These are phyloP conservation scores for Fusarium camptoceras DNA, from an alignment of 2,329 filamentous ascomycete genomes.

Conservation along the genomic window DNA sequence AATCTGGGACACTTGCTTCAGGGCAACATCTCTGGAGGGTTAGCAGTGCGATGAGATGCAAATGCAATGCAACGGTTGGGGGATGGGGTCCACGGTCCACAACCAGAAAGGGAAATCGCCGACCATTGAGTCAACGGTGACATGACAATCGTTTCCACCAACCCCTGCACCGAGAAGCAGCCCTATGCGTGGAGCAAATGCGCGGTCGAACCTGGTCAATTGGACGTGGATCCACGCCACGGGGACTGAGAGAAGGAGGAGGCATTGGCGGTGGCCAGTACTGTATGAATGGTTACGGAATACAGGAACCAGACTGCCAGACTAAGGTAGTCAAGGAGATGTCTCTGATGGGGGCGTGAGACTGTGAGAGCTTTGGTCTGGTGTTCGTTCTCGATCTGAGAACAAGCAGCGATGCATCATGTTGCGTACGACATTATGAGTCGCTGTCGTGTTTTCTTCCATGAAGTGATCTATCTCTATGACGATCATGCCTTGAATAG, in stretches of 20 bases:
- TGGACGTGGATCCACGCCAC: constrained; percentile 32
- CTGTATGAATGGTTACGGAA: constrained; percentile 6
- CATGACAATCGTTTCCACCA: constrained; percentile 30
- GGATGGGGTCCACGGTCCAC: constrained; percentile 16
- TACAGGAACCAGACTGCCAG: constrained; percentile 13
- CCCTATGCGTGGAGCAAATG: constrained; percentile 47
- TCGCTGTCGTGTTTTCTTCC: constrained; percentile 11
- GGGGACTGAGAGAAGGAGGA: constrained; percentile 13
- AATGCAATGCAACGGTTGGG: constrained; percentile 24
- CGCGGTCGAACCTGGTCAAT: constrained; percentile 28
- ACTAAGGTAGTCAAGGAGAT: constrained; percentile 22
- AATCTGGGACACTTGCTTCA: constrained; percentile 24
- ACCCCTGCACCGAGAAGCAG: constrained; percentile 41
- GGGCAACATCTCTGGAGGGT: constrained; percentile 22
- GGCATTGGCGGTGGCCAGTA: constrained; percentile 14
- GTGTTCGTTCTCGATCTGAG: constrained; percentile 7
- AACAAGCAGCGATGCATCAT: constrained; percentile 6
- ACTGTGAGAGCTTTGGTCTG: constrained; percentile 12
- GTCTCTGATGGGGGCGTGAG: not conserved
- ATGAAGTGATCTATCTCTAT: not conserved
- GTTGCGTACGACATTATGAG: constrained; percentile 3
- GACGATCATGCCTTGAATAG: constrained; percentile 17
- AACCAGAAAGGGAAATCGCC: constrained; percentile 41
- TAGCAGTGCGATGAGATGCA: constrained; percentile 32
- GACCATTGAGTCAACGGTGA: constrained; percentile 45